These are phyloP conservation scores for Globisporangium nagaii DNA, from an alignment of 352 stramenopile species.

Conservation along the genomic window DNA sequence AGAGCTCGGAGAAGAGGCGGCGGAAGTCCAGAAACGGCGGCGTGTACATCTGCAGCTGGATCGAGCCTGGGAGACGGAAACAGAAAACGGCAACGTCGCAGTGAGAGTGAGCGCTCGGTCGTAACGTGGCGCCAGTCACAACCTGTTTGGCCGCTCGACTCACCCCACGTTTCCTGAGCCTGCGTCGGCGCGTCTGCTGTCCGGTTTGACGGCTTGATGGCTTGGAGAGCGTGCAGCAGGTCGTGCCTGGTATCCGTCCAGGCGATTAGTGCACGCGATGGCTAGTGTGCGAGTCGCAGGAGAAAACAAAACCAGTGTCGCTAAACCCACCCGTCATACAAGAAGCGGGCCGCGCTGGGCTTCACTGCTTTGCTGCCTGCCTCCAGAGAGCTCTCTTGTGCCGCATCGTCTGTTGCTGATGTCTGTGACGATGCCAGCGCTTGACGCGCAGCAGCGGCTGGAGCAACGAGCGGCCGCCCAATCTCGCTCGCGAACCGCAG, in stretches of 20 bases:
- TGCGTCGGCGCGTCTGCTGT: slow-evolving; percentile 6
- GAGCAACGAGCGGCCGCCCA: slow-evolving; percentile 25
- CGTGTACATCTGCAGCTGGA: slow-evolving; percentile 49
- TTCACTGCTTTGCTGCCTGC: background rate
- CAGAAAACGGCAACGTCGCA: background rate
- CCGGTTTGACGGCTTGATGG: slow-evolving; percentile 48
- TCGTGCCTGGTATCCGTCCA: slow-evolving; percentile 32
- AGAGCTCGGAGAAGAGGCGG: slow-evolving; percentile 43
- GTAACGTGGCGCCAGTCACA: too few relatives aligned
- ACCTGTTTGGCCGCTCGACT: too few relatives aligned
- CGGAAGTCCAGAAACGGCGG: slow-evolving; percentile 36
- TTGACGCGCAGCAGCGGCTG: background rate
- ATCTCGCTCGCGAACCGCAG: slow-evolving; percentile 46
- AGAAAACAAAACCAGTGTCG: background rate
- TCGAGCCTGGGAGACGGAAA: slow-evolving; percentile 35
- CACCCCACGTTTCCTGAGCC: slow-evolving; percentile 28
- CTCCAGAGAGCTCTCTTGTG: background rate
- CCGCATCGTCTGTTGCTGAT: background rate
- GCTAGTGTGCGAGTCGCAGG: background rate
- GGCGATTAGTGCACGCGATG: background rate
- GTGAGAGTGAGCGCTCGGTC: too few relatives aligned
- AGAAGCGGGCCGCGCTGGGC: slow-evolving; percentile 30
- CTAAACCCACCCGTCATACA: slow-evolving; percentile 62
- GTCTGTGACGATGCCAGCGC: background rate
- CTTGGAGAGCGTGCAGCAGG: slow-evolving; percentile 55